Percentiles rank a stretch among this genome's conserved stretches.
phyloP scores from a whole-genome alignment of 2,329 filamentous ascomycete genomes.

The Fusarium torreyae region DNA sequence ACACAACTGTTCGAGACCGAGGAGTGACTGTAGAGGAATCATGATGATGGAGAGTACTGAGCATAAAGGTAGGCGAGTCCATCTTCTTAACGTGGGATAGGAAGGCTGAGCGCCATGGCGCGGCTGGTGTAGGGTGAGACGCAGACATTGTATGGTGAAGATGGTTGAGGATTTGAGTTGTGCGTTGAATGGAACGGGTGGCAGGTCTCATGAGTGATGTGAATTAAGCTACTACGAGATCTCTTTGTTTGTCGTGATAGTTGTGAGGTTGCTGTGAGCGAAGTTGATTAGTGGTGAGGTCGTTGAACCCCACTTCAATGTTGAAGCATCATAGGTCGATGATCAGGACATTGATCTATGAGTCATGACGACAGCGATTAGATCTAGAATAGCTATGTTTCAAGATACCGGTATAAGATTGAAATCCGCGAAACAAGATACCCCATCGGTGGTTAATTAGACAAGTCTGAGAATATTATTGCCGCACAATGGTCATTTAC shows the following conservation, averaged over 20 bases:
- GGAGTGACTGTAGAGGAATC: constrained; percentile 60
- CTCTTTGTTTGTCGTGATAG: constrained; percentile 1
- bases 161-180: constrained; percentile 49
- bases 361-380: constrained; percentile 35
- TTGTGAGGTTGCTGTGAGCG: constrained; percentile 3
- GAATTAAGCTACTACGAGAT: not conserved
- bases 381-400: not conserved
- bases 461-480: too few relatives aligned
- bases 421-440: not conserved
- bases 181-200: constrained; percentile 44
- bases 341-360: constrained; percentile 30
- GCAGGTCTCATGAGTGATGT: constrained; percentile 40
- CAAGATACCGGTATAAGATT: not conserved
- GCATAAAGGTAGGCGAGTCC: constrained; percentile 64
- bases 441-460: too few relatives aligned
- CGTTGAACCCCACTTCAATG: constrained; percentile 31
- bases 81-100: constrained; percentile 65
- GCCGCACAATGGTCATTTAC: too few relatives aligned
- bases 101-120: constrained; percentile 70
- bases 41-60: constrained; percentile 65
- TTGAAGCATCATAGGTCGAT: constrained; percentile 33
- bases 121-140: constrained; percentile 50
- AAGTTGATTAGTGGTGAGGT: constrained; percentile 18
- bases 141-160: constrained; percentile 51
- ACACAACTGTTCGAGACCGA: constrained; percentile 84